Evolutionary conservation across 169 alveolate genomes (phyloP).

Genomic region (Plasmodium inui): DNA sequence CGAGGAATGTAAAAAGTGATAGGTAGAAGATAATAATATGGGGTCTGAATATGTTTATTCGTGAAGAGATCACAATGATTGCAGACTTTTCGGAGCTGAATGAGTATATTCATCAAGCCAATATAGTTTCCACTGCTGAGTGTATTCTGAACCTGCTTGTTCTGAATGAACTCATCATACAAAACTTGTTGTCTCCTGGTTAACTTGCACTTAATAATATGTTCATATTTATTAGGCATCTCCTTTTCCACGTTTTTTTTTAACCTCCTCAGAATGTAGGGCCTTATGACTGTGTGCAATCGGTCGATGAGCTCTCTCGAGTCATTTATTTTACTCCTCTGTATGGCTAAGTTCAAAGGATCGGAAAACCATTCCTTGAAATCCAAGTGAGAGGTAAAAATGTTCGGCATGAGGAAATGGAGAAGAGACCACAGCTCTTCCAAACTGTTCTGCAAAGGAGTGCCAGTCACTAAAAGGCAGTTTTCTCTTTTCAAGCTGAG

Average conservation of each 20-base stretch:
- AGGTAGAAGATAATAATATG: slow-evolving; percentile 87
- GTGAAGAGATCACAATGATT: slow-evolving; percentile 99
- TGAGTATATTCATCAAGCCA: slow-evolving; percentile 95
- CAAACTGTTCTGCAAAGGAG: slow-evolving; percentile 99
- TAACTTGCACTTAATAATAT: slow-evolving; percentile 93
- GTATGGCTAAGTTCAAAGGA: slow-evolving; percentile 95
- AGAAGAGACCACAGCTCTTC: slow-evolving; percentile 99
- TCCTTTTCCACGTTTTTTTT: slow-evolving; percentile 99
- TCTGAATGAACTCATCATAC: slow-evolving; percentile 97
- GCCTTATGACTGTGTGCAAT: slow-evolving; percentile 96
- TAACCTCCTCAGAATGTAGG: slow-evolving; percentile 96
- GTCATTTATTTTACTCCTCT: slow-evolving; percentile 80
- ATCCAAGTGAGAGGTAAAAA: slow-evolving; percentile 95
- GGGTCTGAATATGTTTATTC: slow-evolving; percentile 93
- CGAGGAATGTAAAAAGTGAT: slow-evolving; percentile 77
- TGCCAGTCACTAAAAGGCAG: slow-evolving; percentile 98
- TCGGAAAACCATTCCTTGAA: slow-evolving; percentile 97
- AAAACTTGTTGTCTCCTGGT: slow-evolving; percentile 94
- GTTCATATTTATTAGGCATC: slow-evolving; percentile 98
- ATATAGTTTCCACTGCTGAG: slow-evolving; percentile 91
- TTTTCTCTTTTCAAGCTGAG: slow-evolving; percentile 96
- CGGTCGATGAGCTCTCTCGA: slow-evolving; percentile 86
- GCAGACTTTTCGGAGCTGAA: slow-evolving; percentile 98
- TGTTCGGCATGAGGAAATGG: slow-evolving; percentile 98
- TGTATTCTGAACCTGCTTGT: slow-evolving; percentile 82